Conservation (phyloP, 2,329 filamentous ascomycete genomes). For the Colletotrichum costaricense region DNA sequence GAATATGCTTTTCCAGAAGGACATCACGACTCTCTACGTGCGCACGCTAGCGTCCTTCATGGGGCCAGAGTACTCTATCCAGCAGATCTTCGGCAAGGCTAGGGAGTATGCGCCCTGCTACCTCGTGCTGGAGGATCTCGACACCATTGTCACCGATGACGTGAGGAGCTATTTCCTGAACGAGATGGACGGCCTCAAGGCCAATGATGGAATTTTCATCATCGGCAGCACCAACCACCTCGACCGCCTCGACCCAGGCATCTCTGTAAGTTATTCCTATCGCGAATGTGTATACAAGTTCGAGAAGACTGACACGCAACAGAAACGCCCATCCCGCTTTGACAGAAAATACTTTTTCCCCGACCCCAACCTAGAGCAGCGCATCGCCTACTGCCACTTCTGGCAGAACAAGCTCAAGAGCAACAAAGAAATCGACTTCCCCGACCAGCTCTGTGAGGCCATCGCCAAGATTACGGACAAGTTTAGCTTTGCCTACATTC, state of each 20-base stretch:
- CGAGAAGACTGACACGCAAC: not conserved
- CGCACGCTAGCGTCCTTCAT: conserved; percentile 59
- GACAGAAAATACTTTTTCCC: conserved; percentile 76
- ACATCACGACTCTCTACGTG: conserved; percentile 72
- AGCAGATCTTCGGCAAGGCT: conserved; percentile 67
- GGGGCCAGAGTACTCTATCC: conserved; percentile 68
- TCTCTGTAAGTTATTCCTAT: conserved; percentile 51
- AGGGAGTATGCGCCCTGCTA: conserved; percentile 74
- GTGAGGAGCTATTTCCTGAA: conserved; percentile 79
- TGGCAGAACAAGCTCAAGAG: conserved; percentile 68
- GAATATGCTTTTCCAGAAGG: conserved; percentile 67
- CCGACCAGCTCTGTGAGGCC: conserved; percentile 65
- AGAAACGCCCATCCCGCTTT: conserved; percentile 74
- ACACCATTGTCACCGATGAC: conserved; percentile 70
- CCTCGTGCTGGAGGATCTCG: conserved; percentile 78
- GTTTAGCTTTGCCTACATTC: conserved; percentile 79
- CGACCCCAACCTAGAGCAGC: conserved; percentile 64
- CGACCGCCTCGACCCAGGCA: conserved; percentile 74
- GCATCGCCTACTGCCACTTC: conserved; percentile 69
- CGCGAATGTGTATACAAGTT: not conserved
- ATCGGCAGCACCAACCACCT: conserved; percentile 75
- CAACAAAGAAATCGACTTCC: conserved; percentile 71
- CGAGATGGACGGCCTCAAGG: conserved; percentile 76
- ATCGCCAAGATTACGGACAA: conserved; percentile 71
- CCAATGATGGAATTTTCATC: conserved; percentile 79